phyloP scores from a whole-genome alignment of 1,284 basidiomycete genomes.

The Testicularia cyperi region DNA sequence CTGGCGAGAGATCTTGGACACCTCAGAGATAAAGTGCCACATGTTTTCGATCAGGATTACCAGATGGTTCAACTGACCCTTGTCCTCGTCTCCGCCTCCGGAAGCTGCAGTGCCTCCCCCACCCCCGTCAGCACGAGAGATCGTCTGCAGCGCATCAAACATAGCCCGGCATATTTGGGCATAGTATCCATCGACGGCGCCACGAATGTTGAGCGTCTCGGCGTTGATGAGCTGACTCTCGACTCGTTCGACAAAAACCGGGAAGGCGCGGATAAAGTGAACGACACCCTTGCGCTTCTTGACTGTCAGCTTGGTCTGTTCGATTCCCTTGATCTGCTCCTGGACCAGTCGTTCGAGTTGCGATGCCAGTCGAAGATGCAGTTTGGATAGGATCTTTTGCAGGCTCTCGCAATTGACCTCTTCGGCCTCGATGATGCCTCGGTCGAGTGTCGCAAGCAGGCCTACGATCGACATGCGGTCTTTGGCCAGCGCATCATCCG shows the following conservation, averaged over 20 bases:
- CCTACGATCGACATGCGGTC: conserved; percentile 84
- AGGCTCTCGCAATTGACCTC: conserved; percentile 77
- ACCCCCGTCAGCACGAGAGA: conserved; percentile 79
- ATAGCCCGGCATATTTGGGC: conserved; percentile 83
- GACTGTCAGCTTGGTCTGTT: conserved; percentile 82
- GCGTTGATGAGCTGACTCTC: conserved; percentile 79
- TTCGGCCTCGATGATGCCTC: conserved; percentile 75
- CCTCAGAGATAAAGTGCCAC: conserved; percentile 85
- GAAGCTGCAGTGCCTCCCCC: conserved; percentile 57
- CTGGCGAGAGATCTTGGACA: conserved; percentile 66
- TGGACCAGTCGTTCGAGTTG: conserved; percentile 49
- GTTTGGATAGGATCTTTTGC: conserved; percentile 73
- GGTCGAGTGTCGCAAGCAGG: conserved; percentile 76
- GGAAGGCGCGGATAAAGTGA: conserved; percentile 91
- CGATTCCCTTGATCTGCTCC: conserved; percentile 76
- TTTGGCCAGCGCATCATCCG: conserved; percentile 74
- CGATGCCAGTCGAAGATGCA: conserved; percentile 65
- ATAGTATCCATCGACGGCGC: conserved; percentile 78
- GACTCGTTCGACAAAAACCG: conserved; percentile 78
- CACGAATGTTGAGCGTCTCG: conserved; percentile 72
- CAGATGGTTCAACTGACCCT: conserved; percentile 93
- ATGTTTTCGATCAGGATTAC: conserved; percentile 96
- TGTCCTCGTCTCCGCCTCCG: conserved; percentile 66
- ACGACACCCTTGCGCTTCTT: conserved; percentile 90
- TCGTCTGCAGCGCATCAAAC: conserved; percentile 88